A percentile compares a stretch with the other conserved stretches of the same genome.
Evolutionary conservation across 2,329 filamentous ascomycete species (phyloP).

Genomic region (Chrysoporthe austroafricana): DNA sequence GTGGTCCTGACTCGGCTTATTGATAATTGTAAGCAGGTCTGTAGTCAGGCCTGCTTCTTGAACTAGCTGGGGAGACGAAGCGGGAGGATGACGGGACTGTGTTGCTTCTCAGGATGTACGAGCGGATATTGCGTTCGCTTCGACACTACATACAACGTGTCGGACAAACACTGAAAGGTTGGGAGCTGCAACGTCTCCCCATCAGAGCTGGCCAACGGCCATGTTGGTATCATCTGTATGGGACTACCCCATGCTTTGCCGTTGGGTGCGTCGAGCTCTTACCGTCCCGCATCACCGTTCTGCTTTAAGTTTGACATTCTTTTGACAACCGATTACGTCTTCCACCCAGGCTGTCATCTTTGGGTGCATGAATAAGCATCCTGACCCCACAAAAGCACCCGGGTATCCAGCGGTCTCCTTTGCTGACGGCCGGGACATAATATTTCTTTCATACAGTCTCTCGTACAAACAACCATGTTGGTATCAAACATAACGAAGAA

Average conservation of each 20-base stretch:
- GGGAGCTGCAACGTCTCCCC: neutral
- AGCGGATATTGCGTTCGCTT: neutral
- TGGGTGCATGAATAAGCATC: neutral
- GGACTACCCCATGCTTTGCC: neutral
- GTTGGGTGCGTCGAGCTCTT: neutral
- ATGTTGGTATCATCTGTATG: neutral
- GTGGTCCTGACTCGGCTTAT: neutral
- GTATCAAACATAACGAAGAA: neutral
- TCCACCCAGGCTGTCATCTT: too few relatives aligned
- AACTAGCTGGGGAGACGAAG: neutral
- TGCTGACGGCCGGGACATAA: neutral
- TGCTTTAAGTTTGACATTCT: neutral
- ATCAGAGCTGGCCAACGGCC: neutral
- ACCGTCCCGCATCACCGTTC: neutral
- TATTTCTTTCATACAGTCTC: neutral
- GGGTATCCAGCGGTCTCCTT: neutral
- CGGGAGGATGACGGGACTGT: neutral
- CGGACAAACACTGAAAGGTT: neutral
- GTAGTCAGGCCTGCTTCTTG: neutral
- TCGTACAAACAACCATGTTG: neutral
- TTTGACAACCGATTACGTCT: too few relatives aligned
- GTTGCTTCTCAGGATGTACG: neutral
- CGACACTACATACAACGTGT: neutral
- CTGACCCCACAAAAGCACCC: neutral
- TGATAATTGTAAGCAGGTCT: neutral